A percentile compares a stretch with the other conserved stretches of the same genome.
These are phyloP conservation scores for Avena atlantica DNA, from an alignment of 176 grass and related monocot species.

Conservation along the genomic window DNA sequence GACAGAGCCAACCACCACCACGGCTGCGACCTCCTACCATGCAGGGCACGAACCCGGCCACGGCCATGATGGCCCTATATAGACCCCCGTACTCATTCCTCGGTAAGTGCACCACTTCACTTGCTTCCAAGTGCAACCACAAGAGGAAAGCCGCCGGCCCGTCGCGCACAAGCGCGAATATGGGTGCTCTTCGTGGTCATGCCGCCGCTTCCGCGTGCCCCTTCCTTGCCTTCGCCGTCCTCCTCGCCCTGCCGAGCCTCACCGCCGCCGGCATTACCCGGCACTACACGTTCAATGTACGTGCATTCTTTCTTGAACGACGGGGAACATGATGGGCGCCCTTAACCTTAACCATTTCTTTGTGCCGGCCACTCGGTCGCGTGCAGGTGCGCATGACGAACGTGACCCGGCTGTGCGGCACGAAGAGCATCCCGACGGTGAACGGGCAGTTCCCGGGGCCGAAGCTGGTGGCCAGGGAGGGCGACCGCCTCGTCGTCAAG, in stretches of 20 bases:
- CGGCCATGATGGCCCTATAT: constrained; percentile 46
- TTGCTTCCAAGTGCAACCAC: constrained; percentile 52
- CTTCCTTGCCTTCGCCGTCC: constrained; percentile 39
- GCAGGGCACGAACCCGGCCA: constrained; percentile 48
- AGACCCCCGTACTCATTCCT: constrained; percentile 39
- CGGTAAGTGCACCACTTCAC: constrained; percentile 51
- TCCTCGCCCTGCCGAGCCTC: constrained; percentile 53
- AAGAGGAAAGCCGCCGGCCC: neutral
- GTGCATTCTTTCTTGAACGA: neutral
- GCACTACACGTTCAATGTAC: constrained; percentile 77
- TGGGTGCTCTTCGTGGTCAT: constrained; percentile 19
- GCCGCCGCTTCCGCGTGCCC: constrained; percentile 19
- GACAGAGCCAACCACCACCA: constrained; percentile 50
- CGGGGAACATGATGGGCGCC: neutral
- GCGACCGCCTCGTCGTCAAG: constrained; percentile 71
- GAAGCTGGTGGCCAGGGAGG: constrained; percentile 53
- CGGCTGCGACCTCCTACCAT: constrained; percentile 60
- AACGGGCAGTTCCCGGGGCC: constrained; percentile 69
- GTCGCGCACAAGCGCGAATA: neutral
- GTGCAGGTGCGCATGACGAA: constrained; percentile 36
- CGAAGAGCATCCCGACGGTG: constrained; percentile 74
- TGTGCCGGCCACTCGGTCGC: no score
- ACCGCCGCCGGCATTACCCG: constrained; percentile 44
- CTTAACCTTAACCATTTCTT: no score
- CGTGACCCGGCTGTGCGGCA: constrained; percentile 75